Conservation (phyloP, 228 moss, liverwort and hornwort species). For the Sphagnum magellanicum region DNA sequence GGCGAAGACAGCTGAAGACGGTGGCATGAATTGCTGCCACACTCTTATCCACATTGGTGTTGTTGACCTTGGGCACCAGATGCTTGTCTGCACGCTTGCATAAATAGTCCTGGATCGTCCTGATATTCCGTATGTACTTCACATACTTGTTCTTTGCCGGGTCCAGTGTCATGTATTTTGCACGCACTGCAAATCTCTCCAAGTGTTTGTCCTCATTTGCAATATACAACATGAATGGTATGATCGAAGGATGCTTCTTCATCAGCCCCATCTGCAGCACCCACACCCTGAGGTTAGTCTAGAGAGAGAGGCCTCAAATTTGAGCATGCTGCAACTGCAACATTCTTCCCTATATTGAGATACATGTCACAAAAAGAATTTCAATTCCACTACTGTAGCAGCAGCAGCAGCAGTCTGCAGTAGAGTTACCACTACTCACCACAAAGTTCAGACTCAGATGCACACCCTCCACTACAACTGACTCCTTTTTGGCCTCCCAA, state of each 20-base stretch:
- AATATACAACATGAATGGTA: conserved; percentile 96
- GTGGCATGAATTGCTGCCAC: conserved; percentile 95
- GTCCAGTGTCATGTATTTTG: conserved; percentile 97
- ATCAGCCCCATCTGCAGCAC: conserved; percentile 82
- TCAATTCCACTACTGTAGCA: too few species aligned
- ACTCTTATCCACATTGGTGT: conserved; percentile 98
- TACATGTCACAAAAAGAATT: too few species aligned
- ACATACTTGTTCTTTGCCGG: conserved; percentile 97
- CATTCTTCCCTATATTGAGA: too few species aligned
- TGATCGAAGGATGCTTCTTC: conserved; percentile 96
- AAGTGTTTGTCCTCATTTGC: conserved; percentile 84
- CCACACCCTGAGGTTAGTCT: neutral
- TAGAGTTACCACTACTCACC: conserved; percentile 23
- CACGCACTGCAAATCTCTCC: conserved; percentile 95
- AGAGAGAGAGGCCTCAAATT: too few species aligned
- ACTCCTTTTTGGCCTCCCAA: conserved; percentile 93
- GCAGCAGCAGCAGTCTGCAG: too few species aligned
- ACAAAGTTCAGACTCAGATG: conserved; percentile 96
- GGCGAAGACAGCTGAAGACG: conserved; percentile 78
- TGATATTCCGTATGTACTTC: conserved; percentile 93
- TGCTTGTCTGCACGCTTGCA: conserved; percentile 95
- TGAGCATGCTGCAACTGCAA: too few species aligned
- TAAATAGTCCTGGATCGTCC: conserved; percentile 90
- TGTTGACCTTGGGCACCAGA: conserved; percentile 93
- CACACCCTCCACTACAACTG: conserved; percentile 93